Evolutionary conservation across 768 basidiomycete genomes (phyloP), one percentile per base, ranked within the genome.

Genomic region (Hemileccinum impolitum): DNA sequence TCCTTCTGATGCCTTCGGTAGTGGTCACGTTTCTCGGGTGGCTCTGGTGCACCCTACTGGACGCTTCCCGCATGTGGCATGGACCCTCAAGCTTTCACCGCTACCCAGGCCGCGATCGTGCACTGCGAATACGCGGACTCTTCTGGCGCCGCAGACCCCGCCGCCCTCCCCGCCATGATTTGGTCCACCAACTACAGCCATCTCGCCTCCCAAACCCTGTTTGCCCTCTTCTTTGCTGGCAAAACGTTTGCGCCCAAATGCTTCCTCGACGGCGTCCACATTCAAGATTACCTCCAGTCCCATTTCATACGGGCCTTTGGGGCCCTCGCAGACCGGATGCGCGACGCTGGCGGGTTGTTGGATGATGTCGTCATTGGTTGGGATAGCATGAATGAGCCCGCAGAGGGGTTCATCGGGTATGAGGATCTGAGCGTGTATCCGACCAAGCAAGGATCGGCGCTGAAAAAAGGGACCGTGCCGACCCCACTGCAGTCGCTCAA

Each of bases 141-240:
- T 1, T 69, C 84, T 0, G 74, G 76, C 39, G 60, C 68, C 0
- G 77, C 90, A 5, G 75, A 87, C 55, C 94, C 95, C 0, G 75
- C 80, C 3, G 64, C 79, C 0, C 77, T 93, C 52, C 95, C 96
- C 6, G 82, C 87, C 41, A 99, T 99, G 96, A 81, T 93, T 52
- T 99, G 96, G 96, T 82, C 85, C 7, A 97, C 95, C 21, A 97
- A 98, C 64, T 97, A 97, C 63, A 83, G 88, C 36, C 90, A 88
- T 15, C 83, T 97, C 25, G 80, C 87, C 43, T 83, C 84, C 17
- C 89, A 93, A 63, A 95, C 93, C 11, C 64, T 96, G 45, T 95
- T 95, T 72, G 93, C 95, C 7, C 79, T 99, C 54, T 98, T 97
- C 77, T 98, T 90, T 64, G 93, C 87, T 18, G 94, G 94, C 1